Conservation (phyloP, 1,284 basidiomycete genomes). For the Sanghuangporus baumii region DNA sequence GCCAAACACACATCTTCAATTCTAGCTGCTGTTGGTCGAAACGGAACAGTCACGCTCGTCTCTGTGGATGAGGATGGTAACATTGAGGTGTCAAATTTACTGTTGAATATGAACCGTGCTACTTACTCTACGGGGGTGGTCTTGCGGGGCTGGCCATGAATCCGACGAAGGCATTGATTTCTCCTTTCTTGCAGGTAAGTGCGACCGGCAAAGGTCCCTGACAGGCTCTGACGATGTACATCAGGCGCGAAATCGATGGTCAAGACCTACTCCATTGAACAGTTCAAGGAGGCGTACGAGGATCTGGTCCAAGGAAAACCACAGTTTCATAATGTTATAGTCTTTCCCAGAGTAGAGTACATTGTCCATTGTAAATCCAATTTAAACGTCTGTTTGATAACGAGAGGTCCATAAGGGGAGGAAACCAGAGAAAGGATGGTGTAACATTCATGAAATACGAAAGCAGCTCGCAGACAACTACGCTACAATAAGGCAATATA, state of each 20-base stretch:
- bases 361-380: background rate
- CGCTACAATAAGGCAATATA: background rate
- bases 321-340: slow-evolving; percentile 24
- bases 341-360: slow-evolving; percentile 16
- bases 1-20: slow-evolving; percentile 24
- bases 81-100: slow-evolving; percentile 20
- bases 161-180: slow-evolving; percentile 23
- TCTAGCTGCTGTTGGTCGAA: slow-evolving; percentile 19
- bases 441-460: background rate
- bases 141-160: slow-evolving; percentile 20
- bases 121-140: slow-evolving; percentile 19
- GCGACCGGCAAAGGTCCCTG: background rate
- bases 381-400: background rate
- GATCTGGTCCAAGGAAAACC: slow-evolving; percentile 21
- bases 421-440: background rate
- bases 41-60: slow-evolving; percentile 23
- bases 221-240: no score
- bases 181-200: slow-evolving; percentile 16
- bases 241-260: slow-evolving; percentile 23
- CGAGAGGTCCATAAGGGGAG: background rate
- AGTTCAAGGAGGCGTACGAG: slow-evolving; percentile 22
- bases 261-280: slow-evolving; percentile 20
- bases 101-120: slow-evolving; percentile 21
- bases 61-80: slow-evolving; percentile 21
- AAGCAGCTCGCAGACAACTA: background rate